Conservation (phyloP, 148 eudicot species). For the Vaccinium macrocarpon region DNA sequence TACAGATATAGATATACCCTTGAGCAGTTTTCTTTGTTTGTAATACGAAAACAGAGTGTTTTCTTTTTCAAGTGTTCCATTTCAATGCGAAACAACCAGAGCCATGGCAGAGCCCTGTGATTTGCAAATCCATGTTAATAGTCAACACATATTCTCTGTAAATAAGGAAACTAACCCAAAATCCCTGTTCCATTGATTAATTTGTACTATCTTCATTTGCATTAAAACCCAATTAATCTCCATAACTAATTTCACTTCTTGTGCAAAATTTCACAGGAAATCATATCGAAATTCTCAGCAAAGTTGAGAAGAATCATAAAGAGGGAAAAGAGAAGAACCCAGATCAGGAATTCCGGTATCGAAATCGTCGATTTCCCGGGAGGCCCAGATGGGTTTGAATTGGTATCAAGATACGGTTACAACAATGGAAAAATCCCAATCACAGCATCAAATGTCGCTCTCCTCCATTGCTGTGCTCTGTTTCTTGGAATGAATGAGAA, state of each 20-base stretch:
- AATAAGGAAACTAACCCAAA: conserved; percentile 1
- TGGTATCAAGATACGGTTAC: conserved; percentile 65
- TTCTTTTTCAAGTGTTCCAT: neutral
- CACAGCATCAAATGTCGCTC: conserved; percentile 42
- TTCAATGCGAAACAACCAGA: conserved; percentile 5
- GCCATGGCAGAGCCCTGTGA: conserved; percentile 15
- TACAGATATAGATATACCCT: neutral
- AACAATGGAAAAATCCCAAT: conserved; percentile 44
- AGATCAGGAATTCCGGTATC: conserved; percentile 27
- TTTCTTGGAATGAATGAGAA: conserved; percentile 42
- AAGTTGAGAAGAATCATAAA: conserved; percentile 53
- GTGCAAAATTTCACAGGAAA: conserved; percentile 36
- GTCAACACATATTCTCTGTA: conserved; percentile 8
- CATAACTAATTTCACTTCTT: neutral
- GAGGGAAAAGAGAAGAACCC: conserved; percentile 42
- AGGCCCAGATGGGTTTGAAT: conserved; percentile 65
- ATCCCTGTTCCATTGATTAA: neutral
- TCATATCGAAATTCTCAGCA: conserved; percentile 47
- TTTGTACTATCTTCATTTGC: neutral
- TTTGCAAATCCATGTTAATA: conserved; percentile 15
- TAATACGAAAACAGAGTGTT: neutral
- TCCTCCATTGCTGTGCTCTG: conserved; percentile 59
- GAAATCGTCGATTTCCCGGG: conserved; percentile 59
- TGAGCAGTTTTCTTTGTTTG: neutral
- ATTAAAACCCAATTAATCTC: neutral